Base-by-base conservation (phyloP, 2,329 filamentous ascomycete genomes). In the Sclerotinia trifoliorum region DNA sequence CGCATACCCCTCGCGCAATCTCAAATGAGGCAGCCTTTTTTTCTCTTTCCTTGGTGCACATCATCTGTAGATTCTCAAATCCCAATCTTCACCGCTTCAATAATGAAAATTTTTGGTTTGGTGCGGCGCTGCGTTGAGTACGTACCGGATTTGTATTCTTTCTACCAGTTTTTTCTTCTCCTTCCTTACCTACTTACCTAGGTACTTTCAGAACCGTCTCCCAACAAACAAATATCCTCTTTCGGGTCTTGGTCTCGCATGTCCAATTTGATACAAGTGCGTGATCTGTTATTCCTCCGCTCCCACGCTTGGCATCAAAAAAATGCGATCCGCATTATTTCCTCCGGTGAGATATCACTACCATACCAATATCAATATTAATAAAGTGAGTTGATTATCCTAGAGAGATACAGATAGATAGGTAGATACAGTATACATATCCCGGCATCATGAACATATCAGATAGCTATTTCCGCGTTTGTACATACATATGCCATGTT, bases 31-130 rank as follows among this genome's bases (percentile, higher is more conserved):
- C 62, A 32, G 44, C n/a, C 5, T 55, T 42, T 55, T 32, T 17
- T 13, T 17, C 29, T 32, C 54, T 5, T 2, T 32, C 19, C 29
- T 21, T 24, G 1, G 21, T 24, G 32, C 54, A 56, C 13, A 15
- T 24, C n/a, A 26, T 39, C 54, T 32, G 8, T 56, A 39, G 17
- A 5, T 24, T 35, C 24, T 10, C 21, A 51, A 39, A 11, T 32
- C 61, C 61, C 61, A 54, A 44, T 32, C 61, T 64, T 64, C 61
- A 64, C 61, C 61, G 49, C 61, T 44, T 51, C 48, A 7, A 56
- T 15, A 2, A 24, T 35, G n/a, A 15, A n/a, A 39, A 26, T 21
- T 49, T 29, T 32, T 10, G 10, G n/a, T 26, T 32, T 52, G 21
- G 10, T 39, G n/a, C n/a, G n/a, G n/a, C 11, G 35, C 8, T 46